phyloP scores from a whole-genome alignment of 2,329 filamentous ascomycete species.

The Xylariaceae sp. region DNA sequence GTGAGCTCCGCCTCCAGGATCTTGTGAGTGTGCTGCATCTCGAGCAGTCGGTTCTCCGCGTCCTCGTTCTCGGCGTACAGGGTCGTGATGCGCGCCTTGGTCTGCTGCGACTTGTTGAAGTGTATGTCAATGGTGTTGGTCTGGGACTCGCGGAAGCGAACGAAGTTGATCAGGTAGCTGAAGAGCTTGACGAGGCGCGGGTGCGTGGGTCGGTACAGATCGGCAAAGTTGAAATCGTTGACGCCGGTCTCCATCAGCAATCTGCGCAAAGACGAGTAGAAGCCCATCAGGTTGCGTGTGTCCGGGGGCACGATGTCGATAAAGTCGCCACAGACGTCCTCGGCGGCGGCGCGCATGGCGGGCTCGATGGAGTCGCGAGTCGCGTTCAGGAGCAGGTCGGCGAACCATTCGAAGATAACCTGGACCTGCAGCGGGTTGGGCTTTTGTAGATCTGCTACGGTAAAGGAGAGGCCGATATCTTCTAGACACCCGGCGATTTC shows the following conservation, averaged over 20 bases:
- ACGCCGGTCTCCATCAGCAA: constrained; percentile 85
- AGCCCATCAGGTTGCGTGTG: constrained; percentile 90
- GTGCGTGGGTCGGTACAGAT: constrained; percentile 86
- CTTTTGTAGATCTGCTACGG: constrained; percentile 80
- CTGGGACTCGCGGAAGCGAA: constrained; percentile 91
- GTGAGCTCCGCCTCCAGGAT: constrained; percentile 75
- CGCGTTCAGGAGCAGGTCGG: constrained; percentile 86
- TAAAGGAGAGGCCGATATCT: constrained; percentile 90
- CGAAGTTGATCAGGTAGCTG: constrained; percentile 97
- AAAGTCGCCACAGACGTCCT: constrained; percentile 79
- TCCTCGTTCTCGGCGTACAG: constrained; percentile 83
- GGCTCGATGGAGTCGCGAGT: constrained; percentile 91
- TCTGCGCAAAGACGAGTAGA: constrained; percentile 77
- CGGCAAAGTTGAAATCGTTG: constrained; percentile 86
- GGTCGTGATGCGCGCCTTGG: constrained; percentile 80
- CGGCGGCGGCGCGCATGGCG: constrained; percentile 86
- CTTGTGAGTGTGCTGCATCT: constrained; percentile 73
- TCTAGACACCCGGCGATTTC: constrained; percentile 97
- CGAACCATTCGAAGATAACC: constrained; percentile 97
- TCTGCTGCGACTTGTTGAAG: constrained; percentile 83
- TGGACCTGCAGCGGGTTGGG: constrained; percentile 93
- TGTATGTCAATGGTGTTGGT: constrained; percentile 85
- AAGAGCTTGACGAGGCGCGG: constrained; percentile 91
- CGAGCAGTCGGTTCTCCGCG: constrained; percentile 71
- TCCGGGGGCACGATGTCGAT: constrained; percentile 81